A percentile compares a stretch with the other conserved stretches of the same genome.
phyloP scores from a whole-genome alignment of 1,284 basidiomycete species.

The Cerioporus squamosus region DNA sequence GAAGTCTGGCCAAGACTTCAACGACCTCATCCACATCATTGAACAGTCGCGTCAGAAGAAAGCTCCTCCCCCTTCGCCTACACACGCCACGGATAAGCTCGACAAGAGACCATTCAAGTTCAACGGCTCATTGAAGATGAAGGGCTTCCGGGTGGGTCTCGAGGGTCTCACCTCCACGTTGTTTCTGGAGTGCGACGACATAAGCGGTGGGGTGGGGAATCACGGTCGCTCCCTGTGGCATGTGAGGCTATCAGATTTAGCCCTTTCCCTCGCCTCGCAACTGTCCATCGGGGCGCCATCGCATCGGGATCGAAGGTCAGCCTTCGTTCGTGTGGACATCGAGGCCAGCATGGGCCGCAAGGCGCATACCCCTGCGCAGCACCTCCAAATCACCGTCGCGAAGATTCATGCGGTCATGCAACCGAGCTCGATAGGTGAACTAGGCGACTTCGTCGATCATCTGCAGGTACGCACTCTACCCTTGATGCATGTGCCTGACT shows the following conservation, averaged over 20 bases:
- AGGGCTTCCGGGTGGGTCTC: constrained; percentile 78
- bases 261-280: constrained; percentile 74
- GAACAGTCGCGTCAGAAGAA: constrained; percentile 58
- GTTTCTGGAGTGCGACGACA: constrained; percentile 74
- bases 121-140: constrained; percentile 64
- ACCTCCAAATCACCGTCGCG: constrained; percentile 60
- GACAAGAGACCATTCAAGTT: constrained; percentile 36
- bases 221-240: constrained; percentile 56
- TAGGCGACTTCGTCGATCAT: constrained; percentile 87
- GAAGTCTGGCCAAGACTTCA: constrained; percentile 86
- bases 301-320: constrained; percentile 70
- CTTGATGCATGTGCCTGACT: background rate
- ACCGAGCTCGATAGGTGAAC: constrained; percentile 85
- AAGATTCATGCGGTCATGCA: constrained; percentile 93
- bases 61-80: constrained; percentile 22
- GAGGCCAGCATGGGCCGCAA: constrained; percentile 43
- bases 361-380: constrained; percentile 37
- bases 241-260: constrained; percentile 68
- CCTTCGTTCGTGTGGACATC: constrained; percentile 84
- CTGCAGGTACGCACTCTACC: constrained; percentile 57
- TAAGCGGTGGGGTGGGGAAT: constrained; percentile 61
- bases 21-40: constrained; percentile 71
- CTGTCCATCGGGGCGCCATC: constrained; percentile 44
- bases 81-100: constrained; percentile 2
- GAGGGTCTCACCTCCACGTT: constrained; percentile 73